Base-by-base conservation (phyloP, 2,329 filamentous ascomycete genomes). In the Colletotrichum filicis region DNA sequence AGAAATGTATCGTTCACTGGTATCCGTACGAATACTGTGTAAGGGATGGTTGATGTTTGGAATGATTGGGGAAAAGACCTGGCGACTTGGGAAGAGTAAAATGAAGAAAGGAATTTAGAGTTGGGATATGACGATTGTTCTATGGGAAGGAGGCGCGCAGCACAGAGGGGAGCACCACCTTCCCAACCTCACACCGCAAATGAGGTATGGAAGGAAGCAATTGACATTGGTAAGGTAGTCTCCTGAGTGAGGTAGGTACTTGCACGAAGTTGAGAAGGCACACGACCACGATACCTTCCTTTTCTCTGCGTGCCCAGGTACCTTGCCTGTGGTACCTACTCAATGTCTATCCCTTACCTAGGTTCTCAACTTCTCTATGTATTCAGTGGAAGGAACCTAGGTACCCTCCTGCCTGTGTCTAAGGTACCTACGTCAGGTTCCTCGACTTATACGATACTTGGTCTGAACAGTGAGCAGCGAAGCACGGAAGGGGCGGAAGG, bases 111-210 rank as follows among this genome's bases (percentile, higher is more conserved):
- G 4, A 11, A 28, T 58, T 55, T 55, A 60, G 46, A 66, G 46
- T 61, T 71, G 56, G 52, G 14, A 24, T 24, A 12, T 49, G 32
- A 55, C 56, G 30, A 56, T 26, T 49, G 68, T 28, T 60, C 62
- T 19, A 56, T 68, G 66, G 12, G 49, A 53, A 53, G 30, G 62
- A 66, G 35, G 59, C 28, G 56, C 16, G 6, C 6, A 62, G 62
- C 24, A 28, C 11, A 8, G 8, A 49, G 22, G 22, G 16, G n/a
- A 30, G 35, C 7, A 19, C 26, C 35, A 28, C 19, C 7, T 12
- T 5, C 11, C 5, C 16, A 46, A 32, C 26, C 9, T 16, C 26
- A 19, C 35, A 32, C n/a, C 46, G 30, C 46, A 55, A 46, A 37
- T 28, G 24, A 55, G 61, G 61, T 7, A 22, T 26, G 46, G 46